phyloP scores from a whole-genome alignment of 345 rosid species.

The Sisymbrium irio region DNA sequence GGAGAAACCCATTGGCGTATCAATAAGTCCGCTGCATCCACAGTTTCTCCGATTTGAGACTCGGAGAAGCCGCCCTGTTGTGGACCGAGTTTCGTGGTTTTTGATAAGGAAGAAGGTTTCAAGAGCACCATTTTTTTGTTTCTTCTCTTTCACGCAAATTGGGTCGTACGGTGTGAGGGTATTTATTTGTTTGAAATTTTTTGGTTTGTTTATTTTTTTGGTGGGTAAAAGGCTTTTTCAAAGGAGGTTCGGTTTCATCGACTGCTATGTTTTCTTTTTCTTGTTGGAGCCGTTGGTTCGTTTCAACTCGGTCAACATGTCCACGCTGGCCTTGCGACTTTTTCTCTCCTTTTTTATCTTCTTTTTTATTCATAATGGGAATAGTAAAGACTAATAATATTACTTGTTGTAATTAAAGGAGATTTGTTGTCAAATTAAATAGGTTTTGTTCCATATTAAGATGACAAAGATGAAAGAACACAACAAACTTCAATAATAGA shows the following conservation, averaged over 20 bases:
- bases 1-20: slow-evolving; percentile 44
- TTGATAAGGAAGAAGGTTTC: slow-evolving; percentile 17
- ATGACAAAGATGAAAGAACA: background rate
- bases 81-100: background rate
- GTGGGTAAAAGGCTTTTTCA: background rate
- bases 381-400: too few relatives aligned
- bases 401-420: too few relatives aligned
- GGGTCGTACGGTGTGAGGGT: background rate
- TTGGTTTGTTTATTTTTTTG: slow-evolving; percentile 6
- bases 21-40: slow-evolving; percentile 40
- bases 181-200: slow-evolving; percentile 4
- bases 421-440: background rate
- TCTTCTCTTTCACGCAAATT: background rate
- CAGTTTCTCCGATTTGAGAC: slow-evolving; percentile 45
- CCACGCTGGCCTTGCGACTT: background rate
- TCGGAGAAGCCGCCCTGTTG: slow-evolving; percentile 43
- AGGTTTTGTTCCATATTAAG: background rate
- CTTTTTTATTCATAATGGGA: background rate
- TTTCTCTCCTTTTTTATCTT: background rate
- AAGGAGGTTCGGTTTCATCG: background rate
- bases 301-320: background rate
- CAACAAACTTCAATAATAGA: background rate
- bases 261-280: background rate
- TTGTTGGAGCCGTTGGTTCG: slow-evolving; percentile 25
- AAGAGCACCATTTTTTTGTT: slow-evolving; percentile 28